Evolutionary conservation across 2,329 filamentous ascomycete species (phyloP).

Genomic region (Curvularia hawaiiensis): DNA sequence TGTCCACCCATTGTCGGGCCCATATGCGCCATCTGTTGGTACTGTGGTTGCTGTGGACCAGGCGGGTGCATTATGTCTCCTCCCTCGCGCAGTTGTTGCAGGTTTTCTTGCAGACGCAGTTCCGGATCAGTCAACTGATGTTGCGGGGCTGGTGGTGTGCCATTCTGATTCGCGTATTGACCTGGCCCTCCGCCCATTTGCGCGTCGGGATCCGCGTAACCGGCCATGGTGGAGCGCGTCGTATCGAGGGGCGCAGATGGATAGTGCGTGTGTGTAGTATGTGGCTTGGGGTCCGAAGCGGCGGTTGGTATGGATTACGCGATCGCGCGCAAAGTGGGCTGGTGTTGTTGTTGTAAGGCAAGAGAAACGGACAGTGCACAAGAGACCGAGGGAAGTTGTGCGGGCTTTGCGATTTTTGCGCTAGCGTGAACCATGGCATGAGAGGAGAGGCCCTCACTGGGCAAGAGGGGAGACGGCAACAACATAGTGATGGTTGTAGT

Average conservation of each 20-base stretch:
- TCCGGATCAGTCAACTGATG: slow-evolving; percentile 41
- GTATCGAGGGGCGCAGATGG: slow-evolving; percentile 16
- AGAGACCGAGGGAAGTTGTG: slow-evolving; percentile 39
- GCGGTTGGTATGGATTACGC: slow-evolving; percentile 17
- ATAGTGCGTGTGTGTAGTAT: not conserved
- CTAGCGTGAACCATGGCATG: slow-evolving; percentile 35
- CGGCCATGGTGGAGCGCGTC: slow-evolving; percentile 34
- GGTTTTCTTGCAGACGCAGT: slow-evolving; percentile 42
- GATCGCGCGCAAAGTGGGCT: slow-evolving; percentile 25
- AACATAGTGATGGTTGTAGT: slow-evolving; percentile 20
- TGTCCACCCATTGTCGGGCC: slow-evolving; percentile 36
- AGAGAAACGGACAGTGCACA: slow-evolving; percentile 25
- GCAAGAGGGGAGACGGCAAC: slow-evolving; percentile 8
- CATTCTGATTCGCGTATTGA: slow-evolving; percentile 45
- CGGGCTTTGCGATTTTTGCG: slow-evolving; percentile 39
- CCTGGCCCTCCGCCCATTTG: slow-evolving; percentile 41
- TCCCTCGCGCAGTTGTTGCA: slow-evolving; percentile 42
- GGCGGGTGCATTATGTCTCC: slow-evolving; percentile 40
- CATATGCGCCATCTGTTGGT: slow-evolving; percentile 37
- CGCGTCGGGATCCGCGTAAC: slow-evolving; percentile 43
- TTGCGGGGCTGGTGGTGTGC: slow-evolving; percentile 41
- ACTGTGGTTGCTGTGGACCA: slow-evolving; percentile 35
- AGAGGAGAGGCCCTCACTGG: slow-evolving; percentile 16
- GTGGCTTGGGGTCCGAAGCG: not conserved
- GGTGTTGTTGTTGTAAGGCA: slow-evolving; percentile 31